A percentile compares a stretch with the other conserved stretches of the same genome.
Conservation (phyloP, 1,284 basidiomycete species). For the Ganoderma sinense region DNA sequence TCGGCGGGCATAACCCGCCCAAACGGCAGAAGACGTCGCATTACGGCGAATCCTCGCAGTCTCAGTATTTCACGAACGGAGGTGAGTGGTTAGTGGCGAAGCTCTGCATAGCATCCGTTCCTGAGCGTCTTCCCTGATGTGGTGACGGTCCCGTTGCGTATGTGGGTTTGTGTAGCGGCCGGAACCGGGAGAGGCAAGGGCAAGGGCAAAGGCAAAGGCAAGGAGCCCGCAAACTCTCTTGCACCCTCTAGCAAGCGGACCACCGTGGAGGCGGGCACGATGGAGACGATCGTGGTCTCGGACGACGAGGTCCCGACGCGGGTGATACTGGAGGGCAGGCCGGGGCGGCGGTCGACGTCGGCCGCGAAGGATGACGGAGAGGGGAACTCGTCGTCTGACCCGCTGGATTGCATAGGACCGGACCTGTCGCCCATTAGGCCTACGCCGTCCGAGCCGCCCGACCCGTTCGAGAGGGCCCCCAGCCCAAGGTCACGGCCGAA, state of each 20-base stretch:
- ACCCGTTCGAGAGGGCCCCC: background rate
- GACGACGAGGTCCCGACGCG: constrained; percentile 18
- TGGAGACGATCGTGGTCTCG: constrained; percentile 6
- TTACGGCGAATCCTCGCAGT: background rate
- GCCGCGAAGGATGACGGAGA: constrained; percentile 6
- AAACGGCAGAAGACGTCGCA: constrained; percentile 22
- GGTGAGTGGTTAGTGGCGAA: constrained; percentile 21
- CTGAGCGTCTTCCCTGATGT: background rate
- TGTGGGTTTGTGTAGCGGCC: background rate
- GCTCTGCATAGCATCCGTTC: background rate
- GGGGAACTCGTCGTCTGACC: constrained; percentile 13
- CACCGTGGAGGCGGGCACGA: background rate
- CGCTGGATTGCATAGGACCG: constrained; percentile 14
- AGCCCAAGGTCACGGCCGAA: background rate
- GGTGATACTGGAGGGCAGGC: background rate
- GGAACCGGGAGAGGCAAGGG: background rate
- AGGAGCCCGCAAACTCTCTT: background rate
- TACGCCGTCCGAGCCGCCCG: background rate
- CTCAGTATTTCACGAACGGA: constrained; percentile 10
- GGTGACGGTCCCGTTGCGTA: background rate
- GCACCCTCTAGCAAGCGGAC: background rate
- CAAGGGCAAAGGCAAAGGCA: constrained; percentile 15
- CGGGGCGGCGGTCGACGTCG: background rate
- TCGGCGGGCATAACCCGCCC: background rate
- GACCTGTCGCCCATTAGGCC: background rate